A percentile compares a stretch with the other conserved stretches of the same genome.
phyloP scores from a whole-genome alignment of 805 yeast genomes.

The Saccharomycopsis fibuligera region DNA sequence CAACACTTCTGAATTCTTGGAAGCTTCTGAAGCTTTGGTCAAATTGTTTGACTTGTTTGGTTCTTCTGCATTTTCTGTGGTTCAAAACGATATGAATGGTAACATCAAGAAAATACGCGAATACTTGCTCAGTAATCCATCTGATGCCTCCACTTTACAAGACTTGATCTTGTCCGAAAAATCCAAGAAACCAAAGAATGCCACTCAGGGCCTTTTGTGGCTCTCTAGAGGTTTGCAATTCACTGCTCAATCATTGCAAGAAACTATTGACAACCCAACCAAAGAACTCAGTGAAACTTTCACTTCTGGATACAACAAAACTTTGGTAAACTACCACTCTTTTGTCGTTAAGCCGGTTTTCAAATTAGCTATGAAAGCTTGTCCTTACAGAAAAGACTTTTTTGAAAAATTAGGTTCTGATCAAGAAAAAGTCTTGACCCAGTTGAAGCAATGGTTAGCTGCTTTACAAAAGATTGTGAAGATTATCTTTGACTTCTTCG shows the following conservation, averaged over 20 bases:
- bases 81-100: conserved; percentile 83
- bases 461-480: conserved; percentile 72
- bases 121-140: conserved; percentile 60
- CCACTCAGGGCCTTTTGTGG: conserved; percentile 91
- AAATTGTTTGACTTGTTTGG: conserved; percentile 79
- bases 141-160: conserved; percentile 61
- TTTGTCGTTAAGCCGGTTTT: conserved; percentile 80
- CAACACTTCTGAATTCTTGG: conserved; percentile 69
- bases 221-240: conserved; percentile 78
- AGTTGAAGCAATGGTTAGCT: conserved; percentile 65
- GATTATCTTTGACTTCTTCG: conserved; percentile 68
- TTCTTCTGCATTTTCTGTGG: conserved; percentile 77
- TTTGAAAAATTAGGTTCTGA: conserved; percentile 76
- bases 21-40: conserved; percentile 78
- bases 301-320: conserved; percentile 77
- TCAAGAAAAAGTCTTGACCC: conserved; percentile 57
- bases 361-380: conserved; percentile 91
- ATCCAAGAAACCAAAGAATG: conserved; percentile 56
- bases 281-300: conserved; percentile 69
- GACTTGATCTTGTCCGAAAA: conserved; percentile 70
- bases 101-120: conserved; percentile 71
- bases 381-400: conserved; percentile 85
- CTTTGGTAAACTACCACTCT: conserved; percentile 75
- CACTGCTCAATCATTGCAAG: conserved; percentile 86
- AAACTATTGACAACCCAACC: conserved; percentile 56